Conservation (phyloP, 2,329 filamentous ascomycete genomes). For the Claviceps lovelessii region DNA sequence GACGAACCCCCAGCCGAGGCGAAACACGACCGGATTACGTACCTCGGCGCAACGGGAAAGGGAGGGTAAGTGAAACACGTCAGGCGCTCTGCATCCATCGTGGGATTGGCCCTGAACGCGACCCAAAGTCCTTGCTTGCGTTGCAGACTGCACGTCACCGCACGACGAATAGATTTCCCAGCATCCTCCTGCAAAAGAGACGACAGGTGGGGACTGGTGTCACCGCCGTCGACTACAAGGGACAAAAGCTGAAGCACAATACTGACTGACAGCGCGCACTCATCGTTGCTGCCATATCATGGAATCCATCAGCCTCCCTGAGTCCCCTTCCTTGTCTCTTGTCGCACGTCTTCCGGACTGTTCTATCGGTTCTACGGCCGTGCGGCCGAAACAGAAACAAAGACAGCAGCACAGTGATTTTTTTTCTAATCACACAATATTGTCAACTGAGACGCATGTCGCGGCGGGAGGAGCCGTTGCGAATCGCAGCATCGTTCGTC, state of each 20-base stretch:
- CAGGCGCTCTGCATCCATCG: constrained; percentile 1
- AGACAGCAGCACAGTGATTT: background rate
- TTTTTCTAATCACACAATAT: background rate
- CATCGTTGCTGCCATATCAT: background rate
- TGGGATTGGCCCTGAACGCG: constrained; percentile 2
- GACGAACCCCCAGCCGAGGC: background rate
- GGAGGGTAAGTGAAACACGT: constrained; percentile 3
- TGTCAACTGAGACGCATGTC: background rate
- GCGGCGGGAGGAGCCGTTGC: background rate
- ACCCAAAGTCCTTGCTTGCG: background rate
- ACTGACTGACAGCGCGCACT: background rate
- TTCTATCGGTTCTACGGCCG: background rate
- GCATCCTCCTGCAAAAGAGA: constrained; percentile 1
- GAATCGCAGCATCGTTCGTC: background rate
- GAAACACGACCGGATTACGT: background rate
- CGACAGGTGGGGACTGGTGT: background rate
- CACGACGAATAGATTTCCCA: background rate
- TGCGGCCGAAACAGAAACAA: background rate
- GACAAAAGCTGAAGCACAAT: background rate
- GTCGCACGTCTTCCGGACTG: background rate
- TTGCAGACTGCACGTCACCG: constrained; percentile 5
- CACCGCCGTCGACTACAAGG: background rate
- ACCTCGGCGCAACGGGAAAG: constrained; percentile 1
- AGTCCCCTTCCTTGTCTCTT: background rate
- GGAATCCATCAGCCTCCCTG: background rate